These are phyloP conservation scores for Aspergillus aculeatinus DNA, from an alignment of 2,329 filamentous ascomycete genomes.

Conservation along the genomic window DNA sequence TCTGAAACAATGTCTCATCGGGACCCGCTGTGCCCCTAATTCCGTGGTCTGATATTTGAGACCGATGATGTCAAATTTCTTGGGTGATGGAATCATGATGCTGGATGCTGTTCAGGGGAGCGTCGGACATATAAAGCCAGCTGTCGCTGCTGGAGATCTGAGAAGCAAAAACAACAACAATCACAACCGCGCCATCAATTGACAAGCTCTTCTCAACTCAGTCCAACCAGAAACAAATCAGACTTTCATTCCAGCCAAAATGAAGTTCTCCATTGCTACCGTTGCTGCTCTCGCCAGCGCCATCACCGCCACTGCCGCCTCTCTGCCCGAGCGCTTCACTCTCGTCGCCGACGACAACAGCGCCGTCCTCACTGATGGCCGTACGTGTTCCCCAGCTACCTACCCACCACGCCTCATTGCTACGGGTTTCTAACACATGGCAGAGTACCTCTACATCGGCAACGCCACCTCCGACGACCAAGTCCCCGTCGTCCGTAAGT, in stretches of 20 bases:
- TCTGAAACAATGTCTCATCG: neutral
- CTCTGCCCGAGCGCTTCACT: conserved; percentile 27
- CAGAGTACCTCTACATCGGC: conserved; percentile 26
- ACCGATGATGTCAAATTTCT: neutral
- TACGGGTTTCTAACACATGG: neutral
- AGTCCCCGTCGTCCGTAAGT: conserved; percentile 30
- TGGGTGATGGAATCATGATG: neutral
- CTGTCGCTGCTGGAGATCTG: neutral
- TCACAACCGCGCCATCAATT: too few relatives aligned
- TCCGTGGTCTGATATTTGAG: neutral
- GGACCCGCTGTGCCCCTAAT: neutral
- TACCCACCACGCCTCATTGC: neutral
- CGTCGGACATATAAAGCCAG: neutral
- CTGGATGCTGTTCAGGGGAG: neutral
- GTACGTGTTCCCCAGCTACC: conserved; percentile 14
- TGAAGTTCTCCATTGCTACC: conserved; percentile 30
- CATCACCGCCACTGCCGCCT: conserved; percentile 22
- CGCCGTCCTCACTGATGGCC: conserved; percentile 28
- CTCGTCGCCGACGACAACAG: conserved; percentile 28
- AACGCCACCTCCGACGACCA: conserved; percentile 19
- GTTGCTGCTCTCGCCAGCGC: conserved; percentile 23
- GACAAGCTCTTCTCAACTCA: neutral
- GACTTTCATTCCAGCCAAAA: conserved; percentile 11
- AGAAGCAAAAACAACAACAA: neutral
- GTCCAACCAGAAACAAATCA: too few relatives aligned